Evolutionary conservation across 192 early-diverging fungal genomes (phyloP).

Genomic region (Spizellomyces punctatus): DNA sequence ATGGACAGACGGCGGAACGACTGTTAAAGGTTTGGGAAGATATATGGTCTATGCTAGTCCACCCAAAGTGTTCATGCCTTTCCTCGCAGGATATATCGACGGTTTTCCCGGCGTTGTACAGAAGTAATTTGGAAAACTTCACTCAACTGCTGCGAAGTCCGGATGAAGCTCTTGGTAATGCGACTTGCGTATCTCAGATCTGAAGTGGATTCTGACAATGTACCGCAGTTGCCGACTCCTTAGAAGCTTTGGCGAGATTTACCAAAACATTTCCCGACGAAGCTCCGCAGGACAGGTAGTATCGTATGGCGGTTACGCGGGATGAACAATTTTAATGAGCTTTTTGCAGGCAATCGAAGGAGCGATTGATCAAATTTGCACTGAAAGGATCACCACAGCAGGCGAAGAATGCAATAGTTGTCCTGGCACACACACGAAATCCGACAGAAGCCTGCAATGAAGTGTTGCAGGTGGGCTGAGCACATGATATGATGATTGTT

Average conservation of each 20-base stretch:
- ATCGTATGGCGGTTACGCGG: constrained; percentile 15
- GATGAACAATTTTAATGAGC: neutral
- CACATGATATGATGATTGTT: no score
- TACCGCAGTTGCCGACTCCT: constrained; percentile 19
- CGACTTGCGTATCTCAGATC: neutral
- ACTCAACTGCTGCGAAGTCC: constrained; percentile 40
- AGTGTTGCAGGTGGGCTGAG: no score
- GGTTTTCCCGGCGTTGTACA: constrained; percentile 64
- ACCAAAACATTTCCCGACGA: constrained; percentile 67
- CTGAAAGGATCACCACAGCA: constrained; percentile 60
- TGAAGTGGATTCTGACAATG: neutral
- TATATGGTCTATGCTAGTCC: no score
- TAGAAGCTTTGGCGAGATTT: constrained; percentile 72
- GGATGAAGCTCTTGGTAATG: constrained; percentile 22
- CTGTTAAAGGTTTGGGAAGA: constrained; percentile 44
- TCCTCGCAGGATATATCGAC: constrained; percentile 42
- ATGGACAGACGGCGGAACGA: constrained; percentile 47
- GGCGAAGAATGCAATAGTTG: constrained; percentile 71
- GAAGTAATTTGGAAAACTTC: constrained; percentile 55
- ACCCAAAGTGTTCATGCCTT: no score
- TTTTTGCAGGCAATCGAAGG: constrained; percentile 12
- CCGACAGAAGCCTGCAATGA: constrained; percentile 48
- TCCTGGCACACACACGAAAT: constrained; percentile 66
- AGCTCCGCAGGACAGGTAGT: constrained; percentile 40
- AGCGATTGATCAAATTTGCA: constrained; percentile 50